A percentile compares a stretch with the other conserved stretches of the same genome.
phyloP scores from a whole-genome alignment of 2,329 filamentous ascomycete species.

The Diaporthe sp. region DNA sequence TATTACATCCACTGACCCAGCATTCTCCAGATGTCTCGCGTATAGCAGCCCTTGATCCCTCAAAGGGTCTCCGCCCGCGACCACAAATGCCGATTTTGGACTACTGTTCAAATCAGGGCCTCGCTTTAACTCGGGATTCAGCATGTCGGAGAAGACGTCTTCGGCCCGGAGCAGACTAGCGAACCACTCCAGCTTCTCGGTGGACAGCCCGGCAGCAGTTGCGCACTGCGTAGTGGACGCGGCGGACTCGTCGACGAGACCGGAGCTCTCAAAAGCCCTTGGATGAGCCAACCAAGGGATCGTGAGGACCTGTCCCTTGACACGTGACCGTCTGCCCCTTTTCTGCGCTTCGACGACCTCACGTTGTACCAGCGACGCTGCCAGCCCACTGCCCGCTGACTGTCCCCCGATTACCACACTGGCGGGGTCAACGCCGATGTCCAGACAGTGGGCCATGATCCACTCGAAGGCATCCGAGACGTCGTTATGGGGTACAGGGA shows the following conservation, averaged over 20 bases:
- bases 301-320: neutral
- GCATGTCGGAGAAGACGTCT: neutral
- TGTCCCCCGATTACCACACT: neutral
- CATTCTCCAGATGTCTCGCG: neutral
- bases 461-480: conserved; percentile 4
- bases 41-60: conserved; percentile 12
- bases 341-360: neutral
- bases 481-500: neutral
- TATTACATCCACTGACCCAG: neutral
- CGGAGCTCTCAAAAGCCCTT: neutral
- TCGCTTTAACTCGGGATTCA: neutral
- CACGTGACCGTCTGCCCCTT: neutral
- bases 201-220: neutral
- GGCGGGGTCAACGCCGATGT: neutral
- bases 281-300: conserved; percentile 1
- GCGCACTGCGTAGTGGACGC: neutral
- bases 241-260: neutral
- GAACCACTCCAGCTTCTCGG: conserved; percentile 6
- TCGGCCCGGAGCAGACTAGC: neutral
- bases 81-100: neutral
- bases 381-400: neutral
- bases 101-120: neutral
- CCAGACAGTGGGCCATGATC: neutral
- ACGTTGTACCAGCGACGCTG: neutral
- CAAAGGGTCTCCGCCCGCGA: neutral